Evolutionary conservation across 2,329 filamentous ascomycete genomes (phyloP).

Genomic region (Stachybotrys chartarum): DNA sequence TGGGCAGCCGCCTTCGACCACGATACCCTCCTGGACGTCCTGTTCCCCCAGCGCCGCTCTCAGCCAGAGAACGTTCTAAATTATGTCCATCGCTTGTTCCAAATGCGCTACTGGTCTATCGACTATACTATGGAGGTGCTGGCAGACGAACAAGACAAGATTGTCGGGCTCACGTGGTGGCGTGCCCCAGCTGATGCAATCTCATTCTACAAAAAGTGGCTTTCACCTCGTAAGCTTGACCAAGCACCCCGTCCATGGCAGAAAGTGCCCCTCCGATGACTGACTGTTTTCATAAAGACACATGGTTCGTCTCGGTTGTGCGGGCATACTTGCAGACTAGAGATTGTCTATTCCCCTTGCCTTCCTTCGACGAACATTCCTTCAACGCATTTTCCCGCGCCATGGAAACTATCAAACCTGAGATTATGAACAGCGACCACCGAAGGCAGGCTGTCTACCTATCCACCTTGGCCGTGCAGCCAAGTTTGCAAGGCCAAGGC

Average conservation of each 20-base stretch:
- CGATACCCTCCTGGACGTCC: constrained; percentile 20
- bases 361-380: constrained; percentile 10
- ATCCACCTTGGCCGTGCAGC: constrained; percentile 23
- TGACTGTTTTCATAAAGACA: constrained; percentile 7
- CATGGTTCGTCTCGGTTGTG: constrained; percentile 22
- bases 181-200: constrained; percentile 17
- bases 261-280: not conserved
- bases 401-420: constrained; percentile 15
- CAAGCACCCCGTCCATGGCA: not conserved
- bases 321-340: constrained; percentile 14
- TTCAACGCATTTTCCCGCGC: constrained; percentile 16
- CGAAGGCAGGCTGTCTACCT: constrained; percentile 27
- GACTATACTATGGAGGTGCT: constrained; percentile 21
- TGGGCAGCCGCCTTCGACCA: constrained; percentile 20
- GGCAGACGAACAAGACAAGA: constrained; percentile 8
- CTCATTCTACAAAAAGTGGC: constrained; percentile 20
- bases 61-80: constrained; percentile 11
- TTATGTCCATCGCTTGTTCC: constrained; percentile 19
- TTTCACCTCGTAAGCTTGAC: constrained; percentile 19
- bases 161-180: constrained; percentile 27
- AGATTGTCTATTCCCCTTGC: constrained; percentile 16
- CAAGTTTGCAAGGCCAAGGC: constrained; percentile 21
- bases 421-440: constrained; percentile 16
- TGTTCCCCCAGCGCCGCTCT: constrained; percentile 20
- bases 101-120: constrained; percentile 22